Conservation (phyloP, 345 rosid species). For the Brassica cretica region DNA sequence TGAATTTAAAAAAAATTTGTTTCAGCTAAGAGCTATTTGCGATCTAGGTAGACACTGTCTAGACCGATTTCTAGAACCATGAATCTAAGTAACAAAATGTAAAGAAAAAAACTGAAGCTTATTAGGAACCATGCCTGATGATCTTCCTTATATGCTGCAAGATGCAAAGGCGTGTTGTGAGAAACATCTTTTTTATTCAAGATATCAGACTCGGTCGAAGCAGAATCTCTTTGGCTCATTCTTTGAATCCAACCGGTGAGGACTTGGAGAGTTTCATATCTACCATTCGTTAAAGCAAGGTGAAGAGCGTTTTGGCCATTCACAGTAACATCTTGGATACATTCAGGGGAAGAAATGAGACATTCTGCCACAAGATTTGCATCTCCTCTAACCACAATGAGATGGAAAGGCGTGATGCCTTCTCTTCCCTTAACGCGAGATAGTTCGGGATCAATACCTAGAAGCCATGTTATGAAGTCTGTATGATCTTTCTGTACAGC, state of each 20-base stretch:
- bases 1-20: too few relatives aligned
- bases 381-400: background rate
- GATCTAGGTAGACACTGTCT: too few relatives aligned
- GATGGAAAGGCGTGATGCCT: background rate
- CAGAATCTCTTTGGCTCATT: background rate
- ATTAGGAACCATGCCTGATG: background rate
- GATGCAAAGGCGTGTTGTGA: background rate
- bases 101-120: too few relatives aligned
- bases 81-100: too few relatives aligned
- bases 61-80: too few relatives aligned
- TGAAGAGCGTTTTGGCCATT: slow-evolving; percentile 23
- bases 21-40: too few relatives aligned
- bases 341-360: background rate
- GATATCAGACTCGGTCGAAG: background rate
- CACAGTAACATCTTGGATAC: background rate
- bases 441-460: background rate
- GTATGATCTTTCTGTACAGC: background rate
- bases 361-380: background rate
- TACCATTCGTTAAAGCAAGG: slow-evolving; percentile 21
- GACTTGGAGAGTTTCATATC: background rate
- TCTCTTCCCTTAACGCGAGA: background rate
- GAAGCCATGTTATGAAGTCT: background rate
- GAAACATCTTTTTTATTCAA: background rate
- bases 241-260: background rate
- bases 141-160: background rate